Percentiles rank a stretch among this genome's conserved stretches.
Evolutionary conservation across 805 yeast species (phyloP).

Genomic region (Brettanomyces nanus): DNA sequence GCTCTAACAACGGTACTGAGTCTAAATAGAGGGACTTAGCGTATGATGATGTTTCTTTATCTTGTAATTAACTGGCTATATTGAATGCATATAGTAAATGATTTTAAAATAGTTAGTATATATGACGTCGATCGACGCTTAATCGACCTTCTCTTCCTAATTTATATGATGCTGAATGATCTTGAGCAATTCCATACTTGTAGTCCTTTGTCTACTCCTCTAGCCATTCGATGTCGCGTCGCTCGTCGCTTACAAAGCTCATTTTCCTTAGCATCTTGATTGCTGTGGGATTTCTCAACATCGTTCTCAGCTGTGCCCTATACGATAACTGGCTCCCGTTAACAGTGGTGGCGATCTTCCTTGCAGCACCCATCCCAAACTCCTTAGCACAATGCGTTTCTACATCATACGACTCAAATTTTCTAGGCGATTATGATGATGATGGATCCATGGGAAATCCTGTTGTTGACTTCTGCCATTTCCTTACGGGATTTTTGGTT

Average conservation of each 20-base stretch:
- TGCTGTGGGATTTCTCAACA: slow-evolving; percentile 84
- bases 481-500: slow-evolving; percentile 26
- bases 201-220: too few relatives aligned
- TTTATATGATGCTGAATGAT: too few relatives aligned
- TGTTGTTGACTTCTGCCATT: slow-evolving; percentile 21
- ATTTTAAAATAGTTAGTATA: background rate
- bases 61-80: too few relatives aligned
- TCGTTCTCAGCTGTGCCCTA: slow-evolving; percentile 79
- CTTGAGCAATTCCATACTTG: too few relatives aligned
- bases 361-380: slow-evolving; percentile 31
- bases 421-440: slow-evolving; percentile 9
- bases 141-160: too few relatives aligned
- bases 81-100: too few relatives aligned
- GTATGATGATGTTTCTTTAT: background rate
- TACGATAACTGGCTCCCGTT: slow-evolving; percentile 88
- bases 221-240: slow-evolving; percentile 2
- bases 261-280: slow-evolving; percentile 66
- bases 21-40: background rate
- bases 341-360: slow-evolving; percentile 39
- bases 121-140: background rate
- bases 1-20: background rate
- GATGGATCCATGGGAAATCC: slow-evolving; percentile 16
- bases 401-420: slow-evolving; percentile 3
- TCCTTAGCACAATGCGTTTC: slow-evolving; percentile 17
- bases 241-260: slow-evolving; percentile 63